These are phyloP conservation scores for Candida caryicola DNA, from an alignment of 805 yeast species.

Conservation along the genomic window DNA sequence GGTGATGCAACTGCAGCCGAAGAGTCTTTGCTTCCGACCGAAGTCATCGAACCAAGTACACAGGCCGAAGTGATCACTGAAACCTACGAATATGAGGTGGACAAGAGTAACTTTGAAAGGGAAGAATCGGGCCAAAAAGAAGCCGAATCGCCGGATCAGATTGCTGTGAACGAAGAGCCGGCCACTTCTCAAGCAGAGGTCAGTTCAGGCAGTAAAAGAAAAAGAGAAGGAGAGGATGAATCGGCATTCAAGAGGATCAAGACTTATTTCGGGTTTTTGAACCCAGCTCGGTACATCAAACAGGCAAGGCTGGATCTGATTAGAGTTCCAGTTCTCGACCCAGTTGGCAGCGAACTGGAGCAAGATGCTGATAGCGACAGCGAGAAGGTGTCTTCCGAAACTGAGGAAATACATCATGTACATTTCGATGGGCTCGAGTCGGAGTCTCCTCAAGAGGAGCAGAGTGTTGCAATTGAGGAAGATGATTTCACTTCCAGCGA, in stretches of 20 bases:
- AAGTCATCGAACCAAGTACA: neutral
- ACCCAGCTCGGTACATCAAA: slow-evolving; percentile 1
- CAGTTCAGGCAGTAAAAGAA: slow-evolving; percentile 3
- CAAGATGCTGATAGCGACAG: too few relatives aligned
- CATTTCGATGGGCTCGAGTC: neutral
- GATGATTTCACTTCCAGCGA: too few relatives aligned
- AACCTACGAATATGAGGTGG: neutral
- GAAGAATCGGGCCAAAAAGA: neutral
- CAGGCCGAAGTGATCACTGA: neutral
- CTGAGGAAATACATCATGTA: neutral
- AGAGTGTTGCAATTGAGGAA: neutral
- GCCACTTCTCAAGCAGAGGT: slow-evolving; percentile 1
- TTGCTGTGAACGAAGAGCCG: neutral
- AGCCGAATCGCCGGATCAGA: neutral
- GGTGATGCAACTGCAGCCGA: neutral
- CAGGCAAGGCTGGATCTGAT: neutral
- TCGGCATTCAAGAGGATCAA: slow-evolving; percentile 5
- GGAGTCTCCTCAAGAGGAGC: neutral
- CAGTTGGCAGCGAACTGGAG: too few relatives aligned
- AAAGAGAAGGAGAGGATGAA: slow-evolving; percentile 6
- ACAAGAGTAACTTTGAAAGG: too few relatives aligned
- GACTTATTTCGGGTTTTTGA: slow-evolving; percentile 2
- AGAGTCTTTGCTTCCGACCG: neutral
- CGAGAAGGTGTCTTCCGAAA: neutral
- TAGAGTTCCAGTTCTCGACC: neutral